Evolutionary conservation across 2,329 filamentous ascomycete species (phyloP).

Genomic region (Xylariaceae sp.): DNA sequence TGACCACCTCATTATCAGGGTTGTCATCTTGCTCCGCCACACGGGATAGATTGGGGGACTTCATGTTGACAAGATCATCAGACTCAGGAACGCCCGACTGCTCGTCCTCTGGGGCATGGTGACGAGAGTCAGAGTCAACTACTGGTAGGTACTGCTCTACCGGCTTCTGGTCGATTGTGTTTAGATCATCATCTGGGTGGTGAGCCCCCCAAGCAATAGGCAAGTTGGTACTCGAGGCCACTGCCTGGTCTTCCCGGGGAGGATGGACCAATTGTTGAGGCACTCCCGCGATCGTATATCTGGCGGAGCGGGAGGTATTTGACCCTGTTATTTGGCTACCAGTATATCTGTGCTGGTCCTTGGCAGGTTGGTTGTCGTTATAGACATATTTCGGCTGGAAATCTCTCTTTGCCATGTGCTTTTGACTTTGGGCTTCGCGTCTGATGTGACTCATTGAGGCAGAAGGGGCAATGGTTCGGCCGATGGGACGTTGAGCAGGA

Average conservation of each 20-base stretch:
- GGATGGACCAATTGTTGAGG: background rate
- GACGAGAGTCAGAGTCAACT: too few relatives aligned
- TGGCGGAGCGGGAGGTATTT: background rate
- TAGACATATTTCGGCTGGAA: slow-evolving; percentile 15
- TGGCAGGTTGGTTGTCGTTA: slow-evolving; percentile 18
- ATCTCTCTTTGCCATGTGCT: slow-evolving; percentile 3
- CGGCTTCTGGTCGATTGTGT: background rate
- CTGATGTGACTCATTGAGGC: slow-evolving; percentile 17
- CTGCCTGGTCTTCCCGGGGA: background rate
- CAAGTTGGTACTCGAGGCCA: background rate
- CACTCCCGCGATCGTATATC: background rate
- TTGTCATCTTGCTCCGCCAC: background rate
- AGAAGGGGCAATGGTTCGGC: slow-evolving; percentile 12
- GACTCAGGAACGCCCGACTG: too few relatives aligned
- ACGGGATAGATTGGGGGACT: too few relatives aligned
- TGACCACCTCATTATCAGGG: slow-evolving; percentile 29
- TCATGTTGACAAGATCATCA: too few relatives aligned
- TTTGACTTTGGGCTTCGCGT: slow-evolving; percentile 1
- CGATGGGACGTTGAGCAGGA: slow-evolving; percentile 29
- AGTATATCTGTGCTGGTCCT: slow-evolving; percentile 4
- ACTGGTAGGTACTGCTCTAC: too few relatives aligned
- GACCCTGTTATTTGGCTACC: background rate
- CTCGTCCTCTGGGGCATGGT: too few relatives aligned
- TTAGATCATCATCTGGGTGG: background rate
- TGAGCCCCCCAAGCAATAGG: background rate